Conservation (phyloP, 768 basidiomycete genomes). For the Naganishia vaughanmartiniae region DNA sequence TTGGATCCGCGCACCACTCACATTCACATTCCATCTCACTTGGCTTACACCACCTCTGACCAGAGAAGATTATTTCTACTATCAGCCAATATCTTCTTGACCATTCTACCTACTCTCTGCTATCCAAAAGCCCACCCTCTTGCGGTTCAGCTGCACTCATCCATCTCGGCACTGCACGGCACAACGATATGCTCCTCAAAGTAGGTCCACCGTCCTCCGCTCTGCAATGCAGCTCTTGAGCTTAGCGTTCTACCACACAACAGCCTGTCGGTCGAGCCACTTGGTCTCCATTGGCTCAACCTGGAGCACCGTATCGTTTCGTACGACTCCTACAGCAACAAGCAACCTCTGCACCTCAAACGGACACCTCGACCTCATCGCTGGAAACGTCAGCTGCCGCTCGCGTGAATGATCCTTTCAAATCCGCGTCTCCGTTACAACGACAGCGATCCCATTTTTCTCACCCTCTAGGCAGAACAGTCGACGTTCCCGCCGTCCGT, state of each 20-base stretch:
- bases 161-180: background rate
- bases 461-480: conserved; percentile 2
- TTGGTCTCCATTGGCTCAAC: conserved; percentile 3
- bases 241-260: background rate
- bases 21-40: too few relatives aligned
- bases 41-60: too few relatives aligned
- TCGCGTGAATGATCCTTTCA: conserved; percentile 2
- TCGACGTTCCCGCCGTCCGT: conserved; percentile 5
- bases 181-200: background rate
- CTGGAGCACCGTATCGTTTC: background rate
- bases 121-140: too few relatives aligned
- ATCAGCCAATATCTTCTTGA: too few relatives aligned
- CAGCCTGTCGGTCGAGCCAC: conserved; percentile 5
- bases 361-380: background rate
- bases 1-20: too few relatives aligned
- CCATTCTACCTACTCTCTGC: too few relatives aligned
- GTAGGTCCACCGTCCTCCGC: background rate
- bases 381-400: background rate
- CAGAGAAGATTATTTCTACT: too few relatives aligned
- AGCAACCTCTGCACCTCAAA: background rate
- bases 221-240: background rate
- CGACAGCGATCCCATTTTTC: conserved; percentile 16
- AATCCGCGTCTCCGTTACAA: conserved; percentile 8
- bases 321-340: conserved; percentile 14
- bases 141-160: background rate